Base-by-base conservation (phyloP, 2,329 filamentous ascomycete species). In the Aspergillus tanneri region DNA sequence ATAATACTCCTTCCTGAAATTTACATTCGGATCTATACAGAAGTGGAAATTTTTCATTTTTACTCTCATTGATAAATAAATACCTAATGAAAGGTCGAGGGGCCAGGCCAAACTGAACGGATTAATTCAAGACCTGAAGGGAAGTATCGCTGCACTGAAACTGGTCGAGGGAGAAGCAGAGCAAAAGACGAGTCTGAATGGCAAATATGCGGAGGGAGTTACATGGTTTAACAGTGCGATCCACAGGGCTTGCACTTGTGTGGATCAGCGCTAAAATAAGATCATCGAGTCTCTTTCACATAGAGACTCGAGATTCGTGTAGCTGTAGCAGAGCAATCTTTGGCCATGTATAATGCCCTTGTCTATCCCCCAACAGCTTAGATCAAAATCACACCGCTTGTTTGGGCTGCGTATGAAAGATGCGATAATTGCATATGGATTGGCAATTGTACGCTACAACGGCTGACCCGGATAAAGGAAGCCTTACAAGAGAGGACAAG, bases 341-440 rank as follows among this genome's bases (percentile, higher is more conserved):
- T 77, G 71, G 67, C 77, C 76, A 1, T 62, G 54, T 1, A 52
- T 73, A n/a, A 74, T 66, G 0, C 63, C 67, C 0, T 43, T 68
- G 0, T 63, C 71, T 2, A 55, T 80, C 1, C 65, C 80, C 1
- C 63, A 72, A n/a, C 68, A 72, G 12, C 57, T 80, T 0, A 65
- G 71, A 12, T 70, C 67, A 0, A 69, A 58, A 0, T 63, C 63
- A 0, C 47, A 30, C 1, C 30, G 39, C 1, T 3, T 5, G 0
- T 70, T 77, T 41, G 65, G 65, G 0, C n/a, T 39, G 1, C 52
- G 53, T 0, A 70, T 72, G 56, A 73, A 69, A 50, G 54, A 69
- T 18, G 46, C 45, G 2, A 36, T 81, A 2, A 56, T 76, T 0
- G 30, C 51, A 0, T 74, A 75, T 38, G 77, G 63, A 0, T 5